Evolutionary conservation across 768 basidiomycete species (phyloP).

Genomic region (Suillus discolor): DNA sequence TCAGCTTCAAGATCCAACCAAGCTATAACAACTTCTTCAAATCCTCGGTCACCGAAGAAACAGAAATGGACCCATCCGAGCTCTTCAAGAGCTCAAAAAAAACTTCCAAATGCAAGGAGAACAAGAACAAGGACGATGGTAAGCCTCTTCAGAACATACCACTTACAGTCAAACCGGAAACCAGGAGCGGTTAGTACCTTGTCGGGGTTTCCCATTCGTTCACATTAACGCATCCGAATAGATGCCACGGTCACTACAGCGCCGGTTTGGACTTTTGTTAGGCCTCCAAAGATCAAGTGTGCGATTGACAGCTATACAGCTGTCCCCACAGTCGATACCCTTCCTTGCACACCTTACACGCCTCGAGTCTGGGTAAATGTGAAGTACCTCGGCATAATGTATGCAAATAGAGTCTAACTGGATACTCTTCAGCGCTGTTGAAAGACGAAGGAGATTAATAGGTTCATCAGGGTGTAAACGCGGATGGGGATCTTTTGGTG

Average conservation of each 20-base stretch:
- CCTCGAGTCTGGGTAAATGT: constrained; percentile 34
- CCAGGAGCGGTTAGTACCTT: neutral
- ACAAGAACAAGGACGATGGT: neutral
- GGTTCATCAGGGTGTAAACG: too few relatives aligned
- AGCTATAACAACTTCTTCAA: neutral
- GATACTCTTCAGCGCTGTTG: neutral
- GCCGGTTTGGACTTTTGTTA: constrained; percentile 24
- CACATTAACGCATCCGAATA: neutral
- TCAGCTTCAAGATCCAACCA: neutral
- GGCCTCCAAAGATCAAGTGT: constrained; percentile 1
- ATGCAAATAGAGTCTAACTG: constrained; percentile 8
- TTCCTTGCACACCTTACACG: constrained; percentile 13
- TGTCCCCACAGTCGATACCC: neutral
- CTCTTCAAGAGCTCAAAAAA: neutral
- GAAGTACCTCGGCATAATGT: constrained; percentile 14
- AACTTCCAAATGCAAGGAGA: neutral
- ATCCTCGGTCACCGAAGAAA: neutral
- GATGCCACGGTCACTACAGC: neutral
- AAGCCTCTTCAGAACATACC: neutral
- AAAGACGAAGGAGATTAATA: too few relatives aligned
- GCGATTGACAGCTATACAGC: neutral
- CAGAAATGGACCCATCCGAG: neutral
- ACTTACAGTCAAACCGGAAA: neutral
- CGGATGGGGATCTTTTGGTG: too few relatives aligned
- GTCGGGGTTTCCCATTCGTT: neutral